Base-by-base conservation (phyloP, 1,284 basidiomycete genomes). In the Salmacisia buchloeana region DNA sequence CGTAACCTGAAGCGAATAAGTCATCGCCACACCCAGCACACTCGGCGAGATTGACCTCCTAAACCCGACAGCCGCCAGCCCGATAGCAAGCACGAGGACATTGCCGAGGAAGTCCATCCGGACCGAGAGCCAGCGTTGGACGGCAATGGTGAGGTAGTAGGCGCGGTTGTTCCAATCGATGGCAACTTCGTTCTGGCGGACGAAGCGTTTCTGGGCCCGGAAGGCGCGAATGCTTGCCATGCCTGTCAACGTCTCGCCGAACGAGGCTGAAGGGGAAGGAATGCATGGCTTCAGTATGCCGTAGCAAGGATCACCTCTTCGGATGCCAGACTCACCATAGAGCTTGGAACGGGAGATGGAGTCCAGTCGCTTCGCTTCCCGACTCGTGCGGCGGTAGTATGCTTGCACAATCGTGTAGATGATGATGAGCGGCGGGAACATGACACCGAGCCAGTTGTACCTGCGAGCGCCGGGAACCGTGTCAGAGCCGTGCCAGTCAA, bases 51-150 rank as follows among this genome's bases (percentile, higher is more conserved):
- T 88, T 27, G 82, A 84, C 80, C 88, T 87, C 59, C 88, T 84
- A 29, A 87, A 86, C 36, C 85, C 87, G 25, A 93, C 86, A 21
- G 90, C 84, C 61, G 94, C 84, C 68, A 94, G 84, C 2, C 90
- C 86, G 46, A 94, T 90, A 21, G 69, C 61, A 54, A 69, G 38
- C 67, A 86, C 83, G 39, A 97, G 81, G 15, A 89, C 64, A 2
- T 86, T 85, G 38, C 92, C 92, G 49, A 94, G 84, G 68, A 89
- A 86, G 80, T 94, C 92, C 41, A 96, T 84, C 25, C 92, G 88
- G 45, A 94, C 86, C 61, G 80, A 76, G 66, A 73, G 69, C 64
- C 77, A 79, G 25, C 52, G 36, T 25, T 70, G 69, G 34, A 67
- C 68, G 0, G 69, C 63, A 36, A 67, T 62, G 6, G 70, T 66